phyloP scores from a whole-genome alignment of 225 moss, liverwort and hornwort species.

The Climacium dendroides region DNA sequence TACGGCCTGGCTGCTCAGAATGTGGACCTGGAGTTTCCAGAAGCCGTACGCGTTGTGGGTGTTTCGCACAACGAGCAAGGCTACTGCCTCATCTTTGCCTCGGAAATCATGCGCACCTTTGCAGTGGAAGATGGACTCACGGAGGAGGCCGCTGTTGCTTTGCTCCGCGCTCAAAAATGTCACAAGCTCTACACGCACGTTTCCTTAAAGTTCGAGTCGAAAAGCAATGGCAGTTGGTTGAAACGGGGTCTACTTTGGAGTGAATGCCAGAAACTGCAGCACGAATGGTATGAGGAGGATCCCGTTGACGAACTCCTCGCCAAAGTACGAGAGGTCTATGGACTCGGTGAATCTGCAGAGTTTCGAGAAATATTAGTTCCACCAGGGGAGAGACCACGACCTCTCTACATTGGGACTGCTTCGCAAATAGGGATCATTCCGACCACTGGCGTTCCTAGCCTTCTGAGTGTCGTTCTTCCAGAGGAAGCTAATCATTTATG shows the following conservation, averaged over 20 bases:
- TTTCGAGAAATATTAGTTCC: constrained; percentile 71
- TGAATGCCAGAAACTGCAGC: constrained; percentile 58
- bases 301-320: constrained; percentile 55
- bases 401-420: constrained; percentile 76
- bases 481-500: constrained; percentile 55
- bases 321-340: constrained; percentile 66
- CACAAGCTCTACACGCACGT: constrained; percentile 67
- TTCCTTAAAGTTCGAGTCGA: constrained; percentile 41
- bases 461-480: constrained; percentile 52
- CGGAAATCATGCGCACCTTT: constrained; percentile 71
- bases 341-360: constrained; percentile 30
- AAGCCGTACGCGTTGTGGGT: constrained; percentile 61
- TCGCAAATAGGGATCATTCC: constrained; percentile 94
- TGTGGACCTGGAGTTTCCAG: constrained; percentile 82
- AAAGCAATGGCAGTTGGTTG: constrained; percentile 63
- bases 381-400: constrained; percentile 76
- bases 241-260: constrained; percentile 74
- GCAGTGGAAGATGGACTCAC: constrained; percentile 72
- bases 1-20: constrained; percentile 76
- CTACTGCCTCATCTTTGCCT: constrained; percentile 55
- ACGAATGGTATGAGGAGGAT: constrained; percentile 65
- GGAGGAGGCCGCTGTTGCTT: constrained; percentile 82
- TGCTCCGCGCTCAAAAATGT: constrained; percentile 53
- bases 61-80: constrained; percentile 52
- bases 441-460: constrained; percentile 75